Conservation (phyloP, 164 flowering plant species). For the Dillenia turbinata region DNA sequence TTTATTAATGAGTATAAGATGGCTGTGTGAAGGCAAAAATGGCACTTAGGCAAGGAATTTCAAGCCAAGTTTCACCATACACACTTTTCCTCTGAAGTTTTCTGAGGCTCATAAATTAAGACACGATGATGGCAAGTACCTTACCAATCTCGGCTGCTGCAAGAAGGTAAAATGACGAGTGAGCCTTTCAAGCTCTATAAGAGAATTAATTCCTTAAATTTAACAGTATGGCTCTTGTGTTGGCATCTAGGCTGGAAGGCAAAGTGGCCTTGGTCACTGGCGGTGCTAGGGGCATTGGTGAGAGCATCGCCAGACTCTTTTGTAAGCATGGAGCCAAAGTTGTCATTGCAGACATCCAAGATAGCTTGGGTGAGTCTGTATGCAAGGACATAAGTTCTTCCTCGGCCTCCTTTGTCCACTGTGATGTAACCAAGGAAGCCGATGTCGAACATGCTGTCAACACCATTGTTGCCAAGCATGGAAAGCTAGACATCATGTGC, state of each 20-base stretch:
- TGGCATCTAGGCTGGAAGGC: conserved; percentile 12
- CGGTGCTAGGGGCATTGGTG: neutral
- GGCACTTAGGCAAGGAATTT: no score
- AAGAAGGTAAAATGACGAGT: neutral
- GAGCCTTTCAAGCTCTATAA: no score
- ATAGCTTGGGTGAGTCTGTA: neutral
- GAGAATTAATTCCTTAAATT: neutral
- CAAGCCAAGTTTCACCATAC: no score
- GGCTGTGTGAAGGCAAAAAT: no score
- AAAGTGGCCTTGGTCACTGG: conserved; percentile 14
- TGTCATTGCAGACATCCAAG: conserved; percentile 3
- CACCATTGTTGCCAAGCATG: conserved; percentile 13
- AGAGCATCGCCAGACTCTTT: neutral
- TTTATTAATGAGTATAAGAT: no score
- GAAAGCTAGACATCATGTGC: conserved; percentile 37
- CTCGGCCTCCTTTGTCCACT: conserved; percentile 13
- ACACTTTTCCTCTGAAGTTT: conserved; percentile 10
- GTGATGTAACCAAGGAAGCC: conserved; percentile 27
- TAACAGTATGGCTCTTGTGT: no score
- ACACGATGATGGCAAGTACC: conserved; percentile 7
- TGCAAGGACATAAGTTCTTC: neutral
- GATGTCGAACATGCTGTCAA: conserved; percentile 27
- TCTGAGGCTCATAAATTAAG: neutral
- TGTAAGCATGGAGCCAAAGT: conserved; percentile 5
- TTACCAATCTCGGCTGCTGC: conserved; percentile 7